A percentile compares a stretch with the other conserved stretches of the same genome.
These are phyloP conservation scores for Lactarius akahatsu DNA, from an alignment of 768 basidiomycete genomes.

Conservation along the genomic window DNA sequence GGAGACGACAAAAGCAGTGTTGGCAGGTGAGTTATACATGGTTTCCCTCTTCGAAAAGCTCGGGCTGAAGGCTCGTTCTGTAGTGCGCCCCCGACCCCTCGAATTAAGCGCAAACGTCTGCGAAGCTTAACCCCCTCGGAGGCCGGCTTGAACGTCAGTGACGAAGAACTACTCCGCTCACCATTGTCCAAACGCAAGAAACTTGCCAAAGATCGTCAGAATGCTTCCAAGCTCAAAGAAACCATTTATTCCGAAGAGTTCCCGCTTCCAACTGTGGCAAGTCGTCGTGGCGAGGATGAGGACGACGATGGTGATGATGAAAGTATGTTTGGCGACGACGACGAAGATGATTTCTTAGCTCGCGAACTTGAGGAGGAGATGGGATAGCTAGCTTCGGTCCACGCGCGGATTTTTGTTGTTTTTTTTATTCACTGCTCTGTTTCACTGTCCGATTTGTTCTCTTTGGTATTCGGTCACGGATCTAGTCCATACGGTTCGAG, in stretches of 20 bases:
- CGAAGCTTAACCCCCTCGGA: conserved; percentile 74
- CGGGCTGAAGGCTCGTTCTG: conserved; percentile 12
- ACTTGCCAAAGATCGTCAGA: conserved; percentile 61
- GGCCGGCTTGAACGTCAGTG: conserved; percentile 37
- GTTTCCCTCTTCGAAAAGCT: conserved; percentile 10
- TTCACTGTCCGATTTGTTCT: conserved; percentile 10
- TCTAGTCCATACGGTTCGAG: conserved; percentile 17
- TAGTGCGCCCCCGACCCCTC: conserved; percentile 44
- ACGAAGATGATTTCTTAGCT: conserved; percentile 80
- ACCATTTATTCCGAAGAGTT: conserved; percentile 27
- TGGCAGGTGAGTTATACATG: conserved; percentile 39
- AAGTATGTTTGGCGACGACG: conserved; percentile 45
- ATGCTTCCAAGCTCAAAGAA: conserved; percentile 68
- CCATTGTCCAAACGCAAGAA: conserved; percentile 82
- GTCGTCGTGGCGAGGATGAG: conserved; percentile 26
- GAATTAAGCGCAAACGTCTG: conserved; percentile 60
- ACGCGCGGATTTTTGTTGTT: neutral
- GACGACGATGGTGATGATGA: conserved; percentile 49
- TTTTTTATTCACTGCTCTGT: conserved; percentile 14
- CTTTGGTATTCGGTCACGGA: conserved; percentile 17
- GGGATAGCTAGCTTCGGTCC: conserved; percentile 48
- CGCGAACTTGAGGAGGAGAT: conserved; percentile 74
- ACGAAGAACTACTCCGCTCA: conserved; percentile 53
- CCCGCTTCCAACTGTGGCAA: conserved; percentile 13
- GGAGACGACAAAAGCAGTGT: conserved; percentile 52